A percentile compares a stretch with the other conserved stretches of the same genome.
phyloP scores from a whole-genome alignment of 352 stramenopile genomes.

The Globisporangium perplexum region DNA sequence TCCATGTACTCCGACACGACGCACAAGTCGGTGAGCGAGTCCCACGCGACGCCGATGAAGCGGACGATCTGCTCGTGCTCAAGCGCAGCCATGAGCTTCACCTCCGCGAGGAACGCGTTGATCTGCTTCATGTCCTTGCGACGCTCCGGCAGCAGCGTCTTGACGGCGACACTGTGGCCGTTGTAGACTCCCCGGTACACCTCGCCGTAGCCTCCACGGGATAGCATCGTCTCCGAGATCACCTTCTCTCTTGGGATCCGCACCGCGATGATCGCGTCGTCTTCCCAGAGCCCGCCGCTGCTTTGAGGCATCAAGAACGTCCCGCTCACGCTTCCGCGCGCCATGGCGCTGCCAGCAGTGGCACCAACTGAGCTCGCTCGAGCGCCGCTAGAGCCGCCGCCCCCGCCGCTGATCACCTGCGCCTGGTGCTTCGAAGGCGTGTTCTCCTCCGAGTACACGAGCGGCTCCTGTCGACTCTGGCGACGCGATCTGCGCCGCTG shows the following conservation, averaged over 20 bases:
- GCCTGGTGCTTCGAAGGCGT: background rate
- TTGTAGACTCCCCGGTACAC: slow-evolving; percentile 38
- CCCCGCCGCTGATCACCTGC: background rate
- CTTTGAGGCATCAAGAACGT: background rate
- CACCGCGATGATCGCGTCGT: slow-evolving; percentile 28
- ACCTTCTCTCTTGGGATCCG: slow-evolving; percentile 32
- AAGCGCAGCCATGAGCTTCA: slow-evolving; percentile 37
- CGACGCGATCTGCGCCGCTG: background rate
- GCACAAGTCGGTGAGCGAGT: slow-evolving; percentile 36
- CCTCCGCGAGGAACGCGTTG: slow-evolving; percentile 35
- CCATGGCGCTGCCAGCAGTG: background rate
- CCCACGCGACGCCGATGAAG: slow-evolving; percentile 46
- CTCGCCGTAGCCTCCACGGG: slow-evolving; percentile 37
- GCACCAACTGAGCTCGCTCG: background rate
- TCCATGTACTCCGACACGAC: slow-evolving; percentile 38
- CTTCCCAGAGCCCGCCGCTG: slow-evolving; percentile 26
- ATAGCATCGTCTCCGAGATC: slow-evolving; percentile 14
- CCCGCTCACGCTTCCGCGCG: background rate
- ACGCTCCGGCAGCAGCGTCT: slow-evolving; percentile 28
- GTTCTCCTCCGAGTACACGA: background rate
- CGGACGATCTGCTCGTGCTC: slow-evolving; percentile 34
- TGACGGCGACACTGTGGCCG: slow-evolving; percentile 35
- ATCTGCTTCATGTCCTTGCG: slow-evolving; percentile 26
- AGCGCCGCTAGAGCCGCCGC: background rate
- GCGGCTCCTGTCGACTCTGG: background rate